Evolutionary conservation across 2,329 filamentous ascomycete genomes (phyloP).

Genomic region (Ascochyta clinopodiicola): DNA sequence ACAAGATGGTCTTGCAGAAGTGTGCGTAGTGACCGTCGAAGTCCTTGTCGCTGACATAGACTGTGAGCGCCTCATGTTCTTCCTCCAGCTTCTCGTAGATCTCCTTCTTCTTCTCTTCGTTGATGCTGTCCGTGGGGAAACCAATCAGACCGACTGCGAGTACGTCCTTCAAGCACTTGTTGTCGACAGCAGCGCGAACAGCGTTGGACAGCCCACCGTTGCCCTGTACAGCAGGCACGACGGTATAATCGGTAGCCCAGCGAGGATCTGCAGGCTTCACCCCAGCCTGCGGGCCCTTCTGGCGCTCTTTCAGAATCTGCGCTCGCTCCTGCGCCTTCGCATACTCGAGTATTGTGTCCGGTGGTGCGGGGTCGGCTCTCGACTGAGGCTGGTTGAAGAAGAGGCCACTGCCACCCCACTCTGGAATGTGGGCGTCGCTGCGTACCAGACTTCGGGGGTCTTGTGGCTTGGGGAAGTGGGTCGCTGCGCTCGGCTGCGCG

Average conservation of each 20-base stretch:
- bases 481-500: slow-evolving; percentile 51
- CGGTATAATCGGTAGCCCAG: slow-evolving; percentile 79
- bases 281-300: slow-evolving; percentile 17
- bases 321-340: slow-evolving; percentile 55
- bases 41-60: slow-evolving; percentile 88
- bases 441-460: slow-evolving; percentile 65
- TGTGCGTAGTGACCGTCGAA: slow-evolving; percentile 94
- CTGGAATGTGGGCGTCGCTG: slow-evolving; percentile 75
- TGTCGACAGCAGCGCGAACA: slow-evolving; percentile 75
- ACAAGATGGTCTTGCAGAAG: slow-evolving; percentile 97
- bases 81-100: slow-evolving; percentile 83
- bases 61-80: slow-evolving; percentile 81
- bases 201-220: slow-evolving; percentile 93
- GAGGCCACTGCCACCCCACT: slow-evolving; percentile 72
- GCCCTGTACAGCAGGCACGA: slow-evolving; percentile 86
- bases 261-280: slow-evolving; percentile 49
- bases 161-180: slow-evolving; percentile 73
- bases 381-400: slow-evolving; percentile 79
- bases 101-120: slow-evolving; percentile 76
- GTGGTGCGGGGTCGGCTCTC: slow-evolving; percentile 74
- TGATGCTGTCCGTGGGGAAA: slow-evolving; percentile 88
- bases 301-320: slow-evolving; percentile 34
- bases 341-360: slow-evolving; percentile 76
- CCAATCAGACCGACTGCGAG: slow-evolving; percentile 93
- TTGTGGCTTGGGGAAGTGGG: slow-evolving; percentile 60